phyloP scores from a whole-genome alignment of 1,139 yeast genomes.

The Candida labiduridarum region DNA sequence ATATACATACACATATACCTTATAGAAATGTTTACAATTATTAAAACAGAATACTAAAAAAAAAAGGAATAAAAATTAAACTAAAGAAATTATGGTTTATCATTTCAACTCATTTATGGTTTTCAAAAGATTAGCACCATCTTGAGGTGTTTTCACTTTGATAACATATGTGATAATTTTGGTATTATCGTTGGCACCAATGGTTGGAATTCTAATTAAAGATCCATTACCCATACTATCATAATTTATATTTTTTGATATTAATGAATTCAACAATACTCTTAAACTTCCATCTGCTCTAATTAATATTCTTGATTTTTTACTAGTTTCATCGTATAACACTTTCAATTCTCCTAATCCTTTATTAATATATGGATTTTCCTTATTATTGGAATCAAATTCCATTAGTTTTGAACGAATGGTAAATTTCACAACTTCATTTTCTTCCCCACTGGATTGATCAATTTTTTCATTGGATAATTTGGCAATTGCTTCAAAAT shows the following conservation, averaged over 20 bases:
- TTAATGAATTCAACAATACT: constrained; percentile 67
- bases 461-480: constrained; percentile 48
- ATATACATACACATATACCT: constrained; percentile 7
- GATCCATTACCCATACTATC: constrained; percentile 60
- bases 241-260: constrained; percentile 56
- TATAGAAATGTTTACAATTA: neutral
- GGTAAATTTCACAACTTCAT: constrained; percentile 64
- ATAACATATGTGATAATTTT: constrained; percentile 60
- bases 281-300: constrained; percentile 90
- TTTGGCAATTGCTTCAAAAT: constrained; percentile 50
- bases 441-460: constrained; percentile 79
- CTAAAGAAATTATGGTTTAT: neutral
- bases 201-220: constrained; percentile 60
- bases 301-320: constrained; percentile 70
- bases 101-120: constrained; percentile 46
- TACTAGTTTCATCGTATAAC: constrained; percentile 56
- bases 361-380: constrained; percentile 53
- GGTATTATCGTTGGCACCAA: constrained; percentile 40
- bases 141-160: constrained; percentile 68
- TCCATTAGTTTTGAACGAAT: constrained; percentile 76
- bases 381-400: constrained; percentile 52
- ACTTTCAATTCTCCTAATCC: constrained; percentile 87
- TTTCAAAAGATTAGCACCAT: constrained; percentile 64
- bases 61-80: neutral
- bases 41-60: neutral